phyloP scores from a whole-genome alignment of 352 stramenopile species.

The Albugo candida region DNA sequence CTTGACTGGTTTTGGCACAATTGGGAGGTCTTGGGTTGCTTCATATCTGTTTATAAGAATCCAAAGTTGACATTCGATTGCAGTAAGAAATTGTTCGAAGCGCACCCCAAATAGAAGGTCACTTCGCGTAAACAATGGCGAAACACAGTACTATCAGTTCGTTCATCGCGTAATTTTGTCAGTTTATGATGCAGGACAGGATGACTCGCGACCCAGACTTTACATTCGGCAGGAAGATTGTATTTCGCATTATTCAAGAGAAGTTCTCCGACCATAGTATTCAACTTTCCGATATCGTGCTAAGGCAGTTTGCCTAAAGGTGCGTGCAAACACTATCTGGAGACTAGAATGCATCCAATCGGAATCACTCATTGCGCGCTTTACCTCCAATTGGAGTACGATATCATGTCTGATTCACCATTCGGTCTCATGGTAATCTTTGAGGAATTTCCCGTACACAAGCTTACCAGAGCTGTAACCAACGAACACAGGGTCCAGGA shows the following conservation, averaged over 20 bases:
- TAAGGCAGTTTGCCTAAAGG: too few relatives aligned
- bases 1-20: conserved; percentile 49
- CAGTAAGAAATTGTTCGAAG: conserved; percentile 2
- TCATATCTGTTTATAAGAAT: conserved; percentile 31
- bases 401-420: conserved; percentile 34
- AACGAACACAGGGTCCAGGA: conserved; percentile 90
- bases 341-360: too few relatives aligned
- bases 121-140: conserved; percentile 91
- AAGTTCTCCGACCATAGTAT: conserved; percentile 35
- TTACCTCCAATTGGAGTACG: too few relatives aligned
- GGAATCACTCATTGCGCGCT: too few relatives aligned
- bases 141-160: conserved; percentile 85
- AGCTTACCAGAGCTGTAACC: conserved; percentile 52
- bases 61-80: neutral
- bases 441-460: conserved; percentile 71
- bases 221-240: conserved; percentile 32
- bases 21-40: conserved; percentile 49
- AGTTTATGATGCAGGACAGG: conserved; percentile 91
- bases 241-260: conserved; percentile 46
- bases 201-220: conserved; percentile 77
- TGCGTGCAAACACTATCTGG: too few relatives aligned
- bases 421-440: conserved; percentile 80
- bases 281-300: too few relatives aligned
- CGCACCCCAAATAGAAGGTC: conserved; percentile 95
- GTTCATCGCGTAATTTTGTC: conserved; percentile 88